These are phyloP conservation scores for Naganishia liquefaciens DNA, from an alignment of 1,284 basidiomycete species.

Conservation along the genomic window DNA sequence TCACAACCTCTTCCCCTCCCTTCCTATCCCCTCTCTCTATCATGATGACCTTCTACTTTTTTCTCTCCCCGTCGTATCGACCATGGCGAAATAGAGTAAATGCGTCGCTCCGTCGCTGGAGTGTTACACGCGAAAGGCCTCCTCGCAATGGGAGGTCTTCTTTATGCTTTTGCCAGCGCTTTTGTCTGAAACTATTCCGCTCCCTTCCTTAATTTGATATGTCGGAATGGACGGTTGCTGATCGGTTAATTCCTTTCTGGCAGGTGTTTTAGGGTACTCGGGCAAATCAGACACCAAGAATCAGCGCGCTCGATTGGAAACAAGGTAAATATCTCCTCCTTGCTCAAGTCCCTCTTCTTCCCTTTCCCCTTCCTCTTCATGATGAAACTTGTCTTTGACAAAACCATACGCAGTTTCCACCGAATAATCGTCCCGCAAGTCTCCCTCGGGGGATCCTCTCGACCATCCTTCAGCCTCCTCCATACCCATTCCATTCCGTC, in stretches of 20 bases:
- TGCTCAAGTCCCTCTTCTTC: background rate
- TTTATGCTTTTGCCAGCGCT: slow-evolving; percentile 56
- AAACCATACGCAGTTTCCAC: slow-evolving; percentile 58
- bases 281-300: slow-evolving; percentile 1
- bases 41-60: slow-evolving; percentile 53
- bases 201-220: slow-evolving; percentile 28
- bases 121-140: slow-evolving; percentile 40
- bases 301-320: background rate
- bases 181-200: slow-evolving; percentile 49
- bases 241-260: slow-evolving; percentile 5
- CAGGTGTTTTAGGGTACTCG: slow-evolving; percentile 8
- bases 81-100: slow-evolving; percentile 56
- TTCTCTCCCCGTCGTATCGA: slow-evolving; percentile 57
- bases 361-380: slow-evolving; percentile 26
- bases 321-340: slow-evolving; percentile 29
- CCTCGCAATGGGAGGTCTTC: slow-evolving; percentile 39
- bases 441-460: slow-evolving; percentile 40
- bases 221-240: slow-evolving; percentile 4
- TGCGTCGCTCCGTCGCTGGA: slow-evolving; percentile 52
- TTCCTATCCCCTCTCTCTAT: slow-evolving; percentile 22
- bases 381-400: slow-evolving; percentile 50
- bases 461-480: slow-evolving; percentile 31
- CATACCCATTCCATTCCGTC: slow-evolving; percentile 10
- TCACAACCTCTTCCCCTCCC: slow-evolving; percentile 18
- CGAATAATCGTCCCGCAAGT: slow-evolving; percentile 43